Evolutionary conservation across 495 filamentous ascomycete genomes (phyloP).

Genomic region (Talaromyces borbonicus): DNA sequence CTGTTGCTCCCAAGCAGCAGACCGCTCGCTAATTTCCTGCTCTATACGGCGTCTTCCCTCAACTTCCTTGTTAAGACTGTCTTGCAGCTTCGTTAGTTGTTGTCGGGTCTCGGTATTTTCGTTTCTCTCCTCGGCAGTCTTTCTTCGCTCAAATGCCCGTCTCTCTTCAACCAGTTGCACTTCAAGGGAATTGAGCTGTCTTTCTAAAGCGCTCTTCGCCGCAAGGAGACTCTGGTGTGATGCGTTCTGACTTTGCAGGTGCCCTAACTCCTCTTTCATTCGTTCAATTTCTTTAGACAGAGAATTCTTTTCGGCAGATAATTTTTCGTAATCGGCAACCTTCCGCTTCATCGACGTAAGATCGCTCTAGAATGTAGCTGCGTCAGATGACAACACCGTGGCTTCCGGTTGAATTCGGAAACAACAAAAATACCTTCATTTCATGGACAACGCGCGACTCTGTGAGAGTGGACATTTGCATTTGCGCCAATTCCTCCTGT

Average conservation of each 20-base stretch:
- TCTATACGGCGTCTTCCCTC: constrained; percentile 28
- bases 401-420: too few species aligned
- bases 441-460: constrained; percentile 55
- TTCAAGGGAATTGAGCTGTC: constrained; percentile 63
- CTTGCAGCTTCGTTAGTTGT: constrained; percentile 31
- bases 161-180: constrained; percentile 74
- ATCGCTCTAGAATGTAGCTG: constrained; percentile 49
- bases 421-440: constrained; percentile 46
- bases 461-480: constrained; percentile 45
- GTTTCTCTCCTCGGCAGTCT: constrained; percentile 37
- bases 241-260: constrained; percentile 58
- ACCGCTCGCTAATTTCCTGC: constrained; percentile 19
- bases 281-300: constrained; percentile 60
- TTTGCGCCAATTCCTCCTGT: constrained; percentile 41
- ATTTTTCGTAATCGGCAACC: constrained; percentile 54
- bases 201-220: constrained; percentile 67
- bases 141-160: constrained; percentile 50
- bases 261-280: constrained; percentile 68
- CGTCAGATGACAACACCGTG: too few species aligned
- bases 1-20: constrained; percentile 41
- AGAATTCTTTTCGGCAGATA: constrained; percentile 66
- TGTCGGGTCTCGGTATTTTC: constrained; percentile 35
- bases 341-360: constrained; percentile 50
- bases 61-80: constrained; percentile 36
- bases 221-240: constrained; percentile 55